phyloP scores from a whole-genome alignment of 1,284 basidiomycete species.

The Puccinia horiana region DNA sequence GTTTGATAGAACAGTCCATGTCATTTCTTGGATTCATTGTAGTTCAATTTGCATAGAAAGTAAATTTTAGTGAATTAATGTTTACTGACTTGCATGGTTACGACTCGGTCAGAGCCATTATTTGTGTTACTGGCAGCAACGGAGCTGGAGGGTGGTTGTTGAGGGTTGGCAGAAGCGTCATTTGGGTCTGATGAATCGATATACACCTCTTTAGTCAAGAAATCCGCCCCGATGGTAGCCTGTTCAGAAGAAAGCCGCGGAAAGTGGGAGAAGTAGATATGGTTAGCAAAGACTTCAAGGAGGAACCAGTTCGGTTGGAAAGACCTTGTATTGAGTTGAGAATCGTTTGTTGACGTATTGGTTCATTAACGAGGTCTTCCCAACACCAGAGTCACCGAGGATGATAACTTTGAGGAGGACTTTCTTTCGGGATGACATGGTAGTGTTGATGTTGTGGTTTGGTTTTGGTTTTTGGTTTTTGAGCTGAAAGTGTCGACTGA shows the following conservation, averaged over 20 bases:
- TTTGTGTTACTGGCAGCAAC: not conserved
- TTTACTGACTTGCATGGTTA: slow-evolving; percentile 88
- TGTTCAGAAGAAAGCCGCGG: slow-evolving; percentile 30
- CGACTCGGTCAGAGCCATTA: slow-evolving; percentile 70
- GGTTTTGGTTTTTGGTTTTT: not conserved
- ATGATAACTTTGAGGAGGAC: slow-evolving; percentile 99
- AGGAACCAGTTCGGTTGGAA: too few species aligned
- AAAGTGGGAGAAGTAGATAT: slow-evolving; percentile 3
- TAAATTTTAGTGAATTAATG: not conserved
- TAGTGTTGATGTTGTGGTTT: slow-evolving; percentile 37
- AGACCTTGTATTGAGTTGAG: slow-evolving; percentile 97
- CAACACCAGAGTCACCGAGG: slow-evolving; percentile 95
- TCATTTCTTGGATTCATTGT: not conserved
- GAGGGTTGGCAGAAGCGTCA: not conserved
- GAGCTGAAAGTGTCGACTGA: not conserved
- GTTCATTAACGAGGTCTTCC: slow-evolving; percentile 99
- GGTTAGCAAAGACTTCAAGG: slow-evolving; percentile 56
- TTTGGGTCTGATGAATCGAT: slow-evolving; percentile 67
- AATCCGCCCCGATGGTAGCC: slow-evolving; percentile 61
- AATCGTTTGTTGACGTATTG: slow-evolving; percentile 99
- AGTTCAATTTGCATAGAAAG: slow-evolving; percentile 10
- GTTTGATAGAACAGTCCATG: not conserved
- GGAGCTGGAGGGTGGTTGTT: slow-evolving; percentile 24
- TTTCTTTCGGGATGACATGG: slow-evolving; percentile 66
- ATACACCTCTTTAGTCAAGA: slow-evolving; percentile 94